Percentiles rank a stretch among this genome's conserved stretches.
Evolutionary conservation across 768 basidiomycete genomes (phyloP).

Genomic region (Suillus decipiens): DNA sequence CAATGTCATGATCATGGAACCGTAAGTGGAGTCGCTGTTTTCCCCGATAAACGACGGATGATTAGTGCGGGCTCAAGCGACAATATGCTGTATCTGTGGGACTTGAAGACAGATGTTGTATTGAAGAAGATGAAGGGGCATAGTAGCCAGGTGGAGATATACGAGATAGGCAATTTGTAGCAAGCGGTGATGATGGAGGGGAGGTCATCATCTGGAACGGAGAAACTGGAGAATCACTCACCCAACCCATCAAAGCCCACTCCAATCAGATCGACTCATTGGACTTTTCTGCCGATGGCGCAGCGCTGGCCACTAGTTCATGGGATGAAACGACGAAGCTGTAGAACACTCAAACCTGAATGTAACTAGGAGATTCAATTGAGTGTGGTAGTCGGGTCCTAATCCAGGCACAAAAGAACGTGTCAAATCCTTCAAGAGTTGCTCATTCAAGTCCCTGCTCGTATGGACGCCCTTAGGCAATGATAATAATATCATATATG

Average conservation of each 20-base stretch:
- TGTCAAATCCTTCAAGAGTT: background rate
- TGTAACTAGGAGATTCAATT: background rate
- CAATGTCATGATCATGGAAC: background rate
- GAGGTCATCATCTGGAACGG: too few relatives aligned
- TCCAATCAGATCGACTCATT: background rate
- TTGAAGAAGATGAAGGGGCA: slow-evolving; percentile 6
- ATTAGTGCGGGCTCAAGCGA: background rate
- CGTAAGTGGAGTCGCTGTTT: background rate
- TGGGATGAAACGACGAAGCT: rapidly evolving
- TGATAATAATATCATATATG: background rate
- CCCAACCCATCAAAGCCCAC: background rate
- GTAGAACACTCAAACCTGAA: background rate
- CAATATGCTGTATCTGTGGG: background rate
- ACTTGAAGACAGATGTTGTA: background rate
- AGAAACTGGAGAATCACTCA: background rate
- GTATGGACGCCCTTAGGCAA: background rate
- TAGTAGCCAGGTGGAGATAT: too few relatives aligned
- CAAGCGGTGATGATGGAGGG: slow-evolving; percentile 1
- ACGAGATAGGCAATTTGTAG: background rate
- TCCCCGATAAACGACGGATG: background rate
- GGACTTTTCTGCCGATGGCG: background rate
- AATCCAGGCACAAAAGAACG: background rate
- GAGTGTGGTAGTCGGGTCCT: background rate
- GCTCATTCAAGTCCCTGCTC: background rate
- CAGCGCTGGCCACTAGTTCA: background rate